Conservation (phyloP, 345 rosid genomes). For the Eucalyptus camaldulensis region DNA sequence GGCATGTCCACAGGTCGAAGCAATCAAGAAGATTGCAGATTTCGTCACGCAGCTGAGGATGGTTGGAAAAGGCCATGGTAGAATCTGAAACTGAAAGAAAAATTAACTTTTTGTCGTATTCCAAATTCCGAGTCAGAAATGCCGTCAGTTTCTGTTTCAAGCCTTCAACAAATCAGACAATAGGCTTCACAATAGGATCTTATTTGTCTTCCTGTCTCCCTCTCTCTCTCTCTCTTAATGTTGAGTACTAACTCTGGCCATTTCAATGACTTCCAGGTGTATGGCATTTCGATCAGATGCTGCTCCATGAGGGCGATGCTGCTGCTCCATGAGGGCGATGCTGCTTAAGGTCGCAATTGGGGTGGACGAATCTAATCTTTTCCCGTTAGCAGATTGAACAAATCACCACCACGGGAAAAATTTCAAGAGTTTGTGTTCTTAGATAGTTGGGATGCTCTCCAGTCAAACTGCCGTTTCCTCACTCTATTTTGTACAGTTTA, state of each 20-base stretch:
- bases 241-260: background rate
- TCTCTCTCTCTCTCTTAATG: background rate
- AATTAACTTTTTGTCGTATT: background rate
- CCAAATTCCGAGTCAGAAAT: background rate
- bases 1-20: conserved; percentile 42
- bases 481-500: background rate
- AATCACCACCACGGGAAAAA: background rate
- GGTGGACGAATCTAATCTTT: background rate
- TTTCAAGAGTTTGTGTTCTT: background rate
- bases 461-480: background rate
- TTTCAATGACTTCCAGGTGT: background rate
- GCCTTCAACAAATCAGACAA: background rate
- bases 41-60: conserved; percentile 81
- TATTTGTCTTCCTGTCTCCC: background rate
- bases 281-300: background rate
- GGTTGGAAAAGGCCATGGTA: conserved; percentile 93
- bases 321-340: background rate
- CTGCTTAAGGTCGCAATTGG: background rate
- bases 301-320: background rate
- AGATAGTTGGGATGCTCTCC: background rate
- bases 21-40: conserved; percentile 71
- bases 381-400: background rate
- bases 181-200: background rate
- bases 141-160: background rate
- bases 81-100: background rate